phyloP scores from a whole-genome alignment of 768 basidiomycete species.

The Terana coerulea region DNA sequence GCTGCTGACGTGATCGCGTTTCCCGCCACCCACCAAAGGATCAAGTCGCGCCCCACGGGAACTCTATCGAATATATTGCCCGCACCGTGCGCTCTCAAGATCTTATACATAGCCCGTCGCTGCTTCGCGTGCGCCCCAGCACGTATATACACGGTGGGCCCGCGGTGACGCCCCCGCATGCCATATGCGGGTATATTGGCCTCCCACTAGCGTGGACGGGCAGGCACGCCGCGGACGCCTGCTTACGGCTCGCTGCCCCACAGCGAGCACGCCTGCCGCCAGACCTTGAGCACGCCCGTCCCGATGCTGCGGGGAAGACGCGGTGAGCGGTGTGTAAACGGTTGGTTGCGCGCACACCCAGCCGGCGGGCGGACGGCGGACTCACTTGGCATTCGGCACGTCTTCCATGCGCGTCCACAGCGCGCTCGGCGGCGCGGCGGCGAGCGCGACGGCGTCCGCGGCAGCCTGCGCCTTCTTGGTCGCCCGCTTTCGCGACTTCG shows the following conservation, averaged over 20 bases:
- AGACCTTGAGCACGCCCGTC: constrained; percentile 72
- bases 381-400: constrained; percentile 61
- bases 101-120: background rate
- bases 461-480: too few relatives aligned
- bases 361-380: constrained; percentile 17
- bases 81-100: too few relatives aligned
- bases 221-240: background rate
- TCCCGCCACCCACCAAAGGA: background rate
- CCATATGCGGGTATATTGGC: background rate
- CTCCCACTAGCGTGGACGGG: background rate
- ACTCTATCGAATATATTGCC: background rate
- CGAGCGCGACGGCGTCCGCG: too few relatives aligned
- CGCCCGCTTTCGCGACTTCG: background rate
- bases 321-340: background rate
- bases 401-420: constrained; percentile 54
- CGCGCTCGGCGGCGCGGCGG: constrained; percentile 18
- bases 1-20: background rate
- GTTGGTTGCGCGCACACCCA: background rate
- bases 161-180: background rate
- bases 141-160: background rate
- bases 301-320: constrained; percentile 61
- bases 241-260: constrained; percentile 31
- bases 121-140: background rate
- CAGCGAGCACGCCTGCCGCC: constrained; percentile 50
- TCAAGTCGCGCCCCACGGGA: background rate